These are phyloP conservation scores for Exserohilum turcica DNA, from an alignment of 2,329 filamentous ascomycete genomes.

Conservation along the genomic window DNA sequence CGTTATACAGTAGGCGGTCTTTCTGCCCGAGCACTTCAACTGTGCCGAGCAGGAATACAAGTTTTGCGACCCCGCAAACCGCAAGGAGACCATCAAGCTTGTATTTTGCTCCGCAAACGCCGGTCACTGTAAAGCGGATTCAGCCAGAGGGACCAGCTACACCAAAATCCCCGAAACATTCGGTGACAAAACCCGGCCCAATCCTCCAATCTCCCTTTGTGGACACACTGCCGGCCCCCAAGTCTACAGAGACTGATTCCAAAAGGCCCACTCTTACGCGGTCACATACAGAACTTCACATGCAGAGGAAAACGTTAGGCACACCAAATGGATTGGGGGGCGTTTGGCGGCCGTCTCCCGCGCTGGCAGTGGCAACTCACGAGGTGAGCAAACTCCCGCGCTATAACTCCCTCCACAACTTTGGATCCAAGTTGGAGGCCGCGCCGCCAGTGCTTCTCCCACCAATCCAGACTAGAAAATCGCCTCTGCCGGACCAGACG, in stretches of 20 bases:
- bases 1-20: constrained; percentile 21
- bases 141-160: constrained; percentile 12
- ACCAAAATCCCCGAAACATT: background rate
- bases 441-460: constrained; percentile 35
- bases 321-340: constrained; percentile 28
- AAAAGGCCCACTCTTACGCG: constrained; percentile 15
- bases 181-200: constrained; percentile 3
- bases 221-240: constrained; percentile 22
- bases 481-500: constrained; percentile 21
- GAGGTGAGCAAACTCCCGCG: constrained; percentile 44
- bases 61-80: constrained; percentile 19
- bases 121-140: constrained; percentile 25
- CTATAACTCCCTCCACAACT: constrained; percentile 36
- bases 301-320: constrained; percentile 26
- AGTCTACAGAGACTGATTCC: background rate
- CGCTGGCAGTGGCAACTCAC: constrained; percentile 26
- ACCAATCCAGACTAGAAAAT: constrained; percentile 26
- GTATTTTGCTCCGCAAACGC: constrained; percentile 24
- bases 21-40: constrained; percentile 16
- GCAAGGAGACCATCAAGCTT: constrained; percentile 26
- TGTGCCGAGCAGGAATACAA: constrained; percentile 22
- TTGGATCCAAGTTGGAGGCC: constrained; percentile 20
- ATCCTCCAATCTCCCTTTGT: constrained; percentile 21
- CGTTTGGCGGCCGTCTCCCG: constrained; percentile 28
- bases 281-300: constrained; percentile 21